These are phyloP conservation scores for Waltergamsia citrina DNA, from an alignment of 2,329 filamentous ascomycete genomes.

Conservation along the genomic window DNA sequence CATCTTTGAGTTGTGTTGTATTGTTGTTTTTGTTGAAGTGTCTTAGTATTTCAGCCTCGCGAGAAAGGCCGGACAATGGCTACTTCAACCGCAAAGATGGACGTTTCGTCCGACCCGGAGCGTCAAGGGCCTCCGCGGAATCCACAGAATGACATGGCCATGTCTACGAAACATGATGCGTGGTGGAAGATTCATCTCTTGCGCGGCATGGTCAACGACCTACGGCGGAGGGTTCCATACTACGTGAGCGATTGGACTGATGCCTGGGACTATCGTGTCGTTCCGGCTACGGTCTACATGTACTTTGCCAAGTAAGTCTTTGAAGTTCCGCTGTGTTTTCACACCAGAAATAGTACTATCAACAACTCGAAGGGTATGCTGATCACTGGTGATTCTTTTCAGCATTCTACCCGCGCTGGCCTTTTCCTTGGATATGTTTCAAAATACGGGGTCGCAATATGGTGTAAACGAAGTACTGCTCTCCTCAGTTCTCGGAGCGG, in stretches of 20 bases:
- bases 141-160: neutral
- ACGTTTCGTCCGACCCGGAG: neutral
- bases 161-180: slow-evolving; percentile 6
- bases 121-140: neutral
- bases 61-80: too few relatives aligned
- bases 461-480: slow-evolving; percentile 90
- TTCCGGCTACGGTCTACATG: slow-evolving; percentile 86
- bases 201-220: slow-evolving; percentile 70
- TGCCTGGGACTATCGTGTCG: slow-evolving; percentile 83
- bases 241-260: slow-evolving; percentile 79
- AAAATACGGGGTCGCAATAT: slow-evolving; percentile 74
- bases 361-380: too few relatives aligned
- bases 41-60: too few relatives aligned
- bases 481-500: slow-evolving; percentile 70
- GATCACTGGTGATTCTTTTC: too few relatives aligned
- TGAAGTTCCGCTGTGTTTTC: neutral
- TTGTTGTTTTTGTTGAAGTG: too few relatives aligned
- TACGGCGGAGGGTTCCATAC: slow-evolving; percentile 64
- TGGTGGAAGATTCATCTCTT: slow-evolving; percentile 75
- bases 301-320: slow-evolving; percentile 77
- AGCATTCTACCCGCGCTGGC: slow-evolving; percentile 82
- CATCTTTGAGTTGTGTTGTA: too few relatives aligned
- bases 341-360: slow-evolving; percentile 6
- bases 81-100: neutral
- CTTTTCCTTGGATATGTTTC: slow-evolving; percentile 90